These are phyloP conservation scores for Sutorius australiensis DNA, from an alignment of 768 basidiomycete species.

Conservation along the genomic window DNA sequence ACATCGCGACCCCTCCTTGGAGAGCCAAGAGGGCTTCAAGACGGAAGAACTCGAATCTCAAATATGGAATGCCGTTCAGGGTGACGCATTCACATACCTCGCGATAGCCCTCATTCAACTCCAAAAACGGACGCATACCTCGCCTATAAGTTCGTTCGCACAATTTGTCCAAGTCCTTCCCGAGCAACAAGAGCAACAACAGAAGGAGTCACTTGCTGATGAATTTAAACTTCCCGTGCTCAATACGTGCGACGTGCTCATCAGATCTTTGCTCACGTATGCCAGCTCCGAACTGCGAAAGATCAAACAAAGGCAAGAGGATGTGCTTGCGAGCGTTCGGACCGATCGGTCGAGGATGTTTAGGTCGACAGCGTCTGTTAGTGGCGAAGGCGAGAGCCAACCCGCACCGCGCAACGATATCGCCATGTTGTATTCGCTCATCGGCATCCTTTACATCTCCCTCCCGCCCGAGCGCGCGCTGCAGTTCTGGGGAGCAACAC, in stretches of 20 bases:
- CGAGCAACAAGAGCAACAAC: constrained; percentile 36
- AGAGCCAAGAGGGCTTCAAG: constrained; percentile 60
- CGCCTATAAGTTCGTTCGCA: constrained; percentile 36
- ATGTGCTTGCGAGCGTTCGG: constrained; percentile 66
- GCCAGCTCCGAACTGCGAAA: constrained; percentile 80
- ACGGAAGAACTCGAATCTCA: constrained; percentile 79
- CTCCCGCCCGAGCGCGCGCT: constrained; percentile 73
- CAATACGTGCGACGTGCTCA: constrained; percentile 62
- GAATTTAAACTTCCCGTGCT: constrained; percentile 54
- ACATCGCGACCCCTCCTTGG: constrained; percentile 61
- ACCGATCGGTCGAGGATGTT: constrained; percentile 56
- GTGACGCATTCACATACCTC: constrained; percentile 75
- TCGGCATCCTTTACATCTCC: constrained; percentile 74
- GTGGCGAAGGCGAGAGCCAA: constrained; percentile 41
- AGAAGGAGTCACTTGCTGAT: constrained; percentile 38
- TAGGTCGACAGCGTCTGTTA: constrained; percentile 42
- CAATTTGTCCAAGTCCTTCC: constrained; percentile 37
- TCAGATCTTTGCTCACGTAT: constrained; percentile 68
- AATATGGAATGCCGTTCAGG: constrained; percentile 80
- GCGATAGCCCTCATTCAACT: constrained; percentile 55
- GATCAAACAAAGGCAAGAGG: constrained; percentile 89
- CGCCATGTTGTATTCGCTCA: constrained; percentile 77
- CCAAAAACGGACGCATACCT: constrained; percentile 34
- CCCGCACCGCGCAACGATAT: constrained; percentile 73
- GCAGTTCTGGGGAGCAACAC: constrained; percentile 80